These are phyloP conservation scores for Lojkania enalia DNA, from an alignment of 2,329 filamentous ascomycete genomes.

Conservation along the genomic window DNA sequence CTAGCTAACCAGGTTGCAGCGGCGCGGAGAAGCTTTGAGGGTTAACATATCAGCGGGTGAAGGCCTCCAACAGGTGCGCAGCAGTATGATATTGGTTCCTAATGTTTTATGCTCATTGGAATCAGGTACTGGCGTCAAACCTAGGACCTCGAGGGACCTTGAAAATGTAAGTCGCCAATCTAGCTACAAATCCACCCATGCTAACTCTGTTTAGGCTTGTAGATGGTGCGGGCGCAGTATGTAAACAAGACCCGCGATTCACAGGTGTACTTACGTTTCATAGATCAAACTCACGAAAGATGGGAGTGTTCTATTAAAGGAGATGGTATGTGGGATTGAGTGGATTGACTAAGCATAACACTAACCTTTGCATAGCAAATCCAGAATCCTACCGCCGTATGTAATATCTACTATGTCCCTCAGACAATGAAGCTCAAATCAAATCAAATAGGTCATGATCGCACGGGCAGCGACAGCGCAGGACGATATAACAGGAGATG, in stretches of 20 bases:
- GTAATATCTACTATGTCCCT: slow-evolving; percentile 18
- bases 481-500: slow-evolving; percentile 97
- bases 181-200: slow-evolving; percentile 14
- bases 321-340: slow-evolving; percentile 57
- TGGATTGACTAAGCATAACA: neutral
- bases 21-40: slow-evolving; percentile 92
- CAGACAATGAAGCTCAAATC: slow-evolving; percentile 8
- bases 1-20: slow-evolving; percentile 62
- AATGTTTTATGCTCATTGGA: slow-evolving; percentile 44
- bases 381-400: slow-evolving; percentile 93
- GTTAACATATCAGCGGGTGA: slow-evolving; percentile 98
- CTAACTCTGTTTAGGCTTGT: slow-evolving; percentile 55
- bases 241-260: slow-evolving; percentile 29
- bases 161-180: slow-evolving; percentile 75
- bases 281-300: slow-evolving; percentile 99
- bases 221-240: slow-evolving; percentile 63
- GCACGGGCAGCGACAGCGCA: slow-evolving; percentile 88
- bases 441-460: slow-evolving; percentile 62
- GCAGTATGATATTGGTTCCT: neutral
- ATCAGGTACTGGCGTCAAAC: slow-evolving; percentile 91
- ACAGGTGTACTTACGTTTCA: slow-evolving; percentile 21
- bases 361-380: slow-evolving; percentile 68
- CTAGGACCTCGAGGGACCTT: slow-evolving; percentile 90
- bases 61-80: slow-evolving; percentile 60
- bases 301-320: slow-evolving; percentile 79